These are phyloP conservation scores for Pseudopyrenochaeta lycopersici DNA, from an alignment of 2,329 filamentous ascomycete genomes.

Conservation along the genomic window DNA sequence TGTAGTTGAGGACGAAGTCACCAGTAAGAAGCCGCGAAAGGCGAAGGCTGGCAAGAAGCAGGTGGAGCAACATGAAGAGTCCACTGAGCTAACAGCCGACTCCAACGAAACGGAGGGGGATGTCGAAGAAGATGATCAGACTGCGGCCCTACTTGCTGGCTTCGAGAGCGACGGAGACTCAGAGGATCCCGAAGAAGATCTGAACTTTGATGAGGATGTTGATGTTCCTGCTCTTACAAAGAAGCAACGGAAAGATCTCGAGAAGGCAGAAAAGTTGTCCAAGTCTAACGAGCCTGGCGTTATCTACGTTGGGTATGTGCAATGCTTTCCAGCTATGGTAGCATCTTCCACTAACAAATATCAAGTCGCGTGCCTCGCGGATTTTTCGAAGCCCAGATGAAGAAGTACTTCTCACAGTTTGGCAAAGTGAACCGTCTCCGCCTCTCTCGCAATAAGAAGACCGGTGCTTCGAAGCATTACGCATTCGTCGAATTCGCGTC, in stretches of 20 bases:
- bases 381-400: conserved; percentile 98
- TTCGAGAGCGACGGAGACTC: conserved; percentile 59
- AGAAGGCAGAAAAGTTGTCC: conserved; percentile 61
- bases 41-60: conserved; percentile 30
- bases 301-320: conserved; percentile 78
- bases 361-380: conserved; percentile 82
- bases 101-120: conserved; percentile 26
- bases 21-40: conserved; percentile 31
- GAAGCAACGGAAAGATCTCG: conserved; percentile 53
- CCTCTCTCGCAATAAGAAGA: conserved; percentile 90
- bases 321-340: not conserved
- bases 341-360: conserved; percentile 7
- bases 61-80: conserved; percentile 8
- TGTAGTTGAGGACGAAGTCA: conserved; percentile 14
- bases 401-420: conserved; percentile 92
- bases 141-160: conserved; percentile 60
- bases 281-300: conserved; percentile 73
- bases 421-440: conserved; percentile 81
- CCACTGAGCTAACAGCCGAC: not conserved
- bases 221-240: conserved; percentile 38
- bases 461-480: conserved; percentile 90
- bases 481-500: conserved; percentile 90
- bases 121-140: conserved; percentile 56
- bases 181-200: conserved; percentile 48
- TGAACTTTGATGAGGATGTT: conserved; percentile 48